Evolutionary conservation across 148 eudicot genomes (phyloP).

Genomic region (Salicornia ramosissima): DNA sequence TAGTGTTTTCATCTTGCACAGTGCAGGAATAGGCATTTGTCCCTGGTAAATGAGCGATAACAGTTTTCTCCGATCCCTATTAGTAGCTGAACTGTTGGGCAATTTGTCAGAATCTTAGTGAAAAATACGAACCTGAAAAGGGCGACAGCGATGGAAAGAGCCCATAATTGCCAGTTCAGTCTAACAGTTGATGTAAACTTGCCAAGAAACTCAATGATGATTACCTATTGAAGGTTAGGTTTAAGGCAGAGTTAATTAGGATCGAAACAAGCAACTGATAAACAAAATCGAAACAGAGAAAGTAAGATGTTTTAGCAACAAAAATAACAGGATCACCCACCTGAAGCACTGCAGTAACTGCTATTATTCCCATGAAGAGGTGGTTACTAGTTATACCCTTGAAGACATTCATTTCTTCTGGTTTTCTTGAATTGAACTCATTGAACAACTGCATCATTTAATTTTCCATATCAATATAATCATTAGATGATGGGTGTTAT

Average conservation of each 20-base stretch:
- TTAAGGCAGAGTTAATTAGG: slow-evolving; percentile 14
- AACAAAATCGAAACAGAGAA: neutral
- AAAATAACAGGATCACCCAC: slow-evolving; percentile 29
- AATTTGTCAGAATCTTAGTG: neutral
- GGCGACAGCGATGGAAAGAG: slow-evolving; percentile 54
- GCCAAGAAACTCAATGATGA: slow-evolving; percentile 70
- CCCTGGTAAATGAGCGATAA: too few species aligned
- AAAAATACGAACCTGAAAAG: slow-evolving; percentile 56
- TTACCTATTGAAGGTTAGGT: slow-evolving; percentile 37
- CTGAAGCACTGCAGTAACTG: slow-evolving; percentile 67
- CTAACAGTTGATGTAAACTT: slow-evolving; percentile 56
- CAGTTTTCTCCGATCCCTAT: too few species aligned
- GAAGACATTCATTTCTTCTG: slow-evolving; percentile 72
- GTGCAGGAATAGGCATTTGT: too few species aligned
- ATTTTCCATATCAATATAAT: too few species aligned
- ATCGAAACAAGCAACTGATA: neutral
- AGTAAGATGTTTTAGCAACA: neutral
- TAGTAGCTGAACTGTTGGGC: neutral
- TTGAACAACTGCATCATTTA: slow-evolving; percentile 61
- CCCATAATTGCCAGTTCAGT: slow-evolving; percentile 59
- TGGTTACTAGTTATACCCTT: slow-evolving; percentile 54
- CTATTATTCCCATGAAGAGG: slow-evolving; percentile 72
- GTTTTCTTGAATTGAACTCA: slow-evolving; percentile 86
- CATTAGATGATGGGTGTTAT: neutral
- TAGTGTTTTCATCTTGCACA: too few species aligned